phyloP scores from a whole-genome alignment of 2,329 filamentous ascomycete species.

The Emergomyces africanus region DNA sequence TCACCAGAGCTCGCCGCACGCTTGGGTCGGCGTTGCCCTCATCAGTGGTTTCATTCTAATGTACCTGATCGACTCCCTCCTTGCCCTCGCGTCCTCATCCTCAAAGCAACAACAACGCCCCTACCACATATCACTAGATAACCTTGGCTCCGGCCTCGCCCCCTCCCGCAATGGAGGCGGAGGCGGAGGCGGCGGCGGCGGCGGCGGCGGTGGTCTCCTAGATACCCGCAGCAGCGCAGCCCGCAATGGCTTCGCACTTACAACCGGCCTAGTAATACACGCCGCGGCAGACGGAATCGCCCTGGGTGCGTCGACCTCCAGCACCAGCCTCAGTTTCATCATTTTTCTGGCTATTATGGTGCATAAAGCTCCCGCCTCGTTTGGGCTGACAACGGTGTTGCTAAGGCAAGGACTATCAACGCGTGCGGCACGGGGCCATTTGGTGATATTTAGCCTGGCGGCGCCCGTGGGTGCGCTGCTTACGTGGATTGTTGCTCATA shows the following conservation, averaged over 20 bases:
- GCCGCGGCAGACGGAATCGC: slow-evolving; percentile 92
- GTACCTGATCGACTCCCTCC: slow-evolving; percentile 86
- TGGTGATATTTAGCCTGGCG: slow-evolving; percentile 83
- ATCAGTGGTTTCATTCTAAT: slow-evolving; percentile 87
- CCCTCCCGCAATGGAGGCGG: slow-evolving; percentile 26
- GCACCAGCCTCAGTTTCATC: slow-evolving; percentile 69
- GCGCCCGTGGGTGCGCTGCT: slow-evolving; percentile 73
- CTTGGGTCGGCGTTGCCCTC: slow-evolving; percentile 75
- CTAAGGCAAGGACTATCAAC: slow-evolving; percentile 86
- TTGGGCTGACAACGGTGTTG: slow-evolving; percentile 80
- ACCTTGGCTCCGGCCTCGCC: slow-evolving; percentile 49
- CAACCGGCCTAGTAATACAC: slow-evolving; percentile 89
- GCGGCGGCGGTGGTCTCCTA: slow-evolving; percentile 11
- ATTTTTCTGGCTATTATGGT: slow-evolving; percentile 96
- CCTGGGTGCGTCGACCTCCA: slow-evolving; percentile 77
- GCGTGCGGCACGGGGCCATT: slow-evolving; percentile 66
- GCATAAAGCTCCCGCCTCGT: slow-evolving; percentile 91
- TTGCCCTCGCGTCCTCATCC: slow-evolving; percentile 55
- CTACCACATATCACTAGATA: slow-evolving; percentile 79
- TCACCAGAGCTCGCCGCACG: slow-evolving; percentile 45
- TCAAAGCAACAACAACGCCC: slow-evolving; percentile 54
- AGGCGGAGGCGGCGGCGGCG: neutral
- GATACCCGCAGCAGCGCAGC: slow-evolving; percentile 19
- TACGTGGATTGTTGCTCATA: slow-evolving; percentile 68
- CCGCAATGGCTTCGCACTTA: slow-evolving; percentile 57